Conservation (phyloP, 1,284 basidiomycete genomes). For the Cutaneotrichosporon sp. region DNA sequence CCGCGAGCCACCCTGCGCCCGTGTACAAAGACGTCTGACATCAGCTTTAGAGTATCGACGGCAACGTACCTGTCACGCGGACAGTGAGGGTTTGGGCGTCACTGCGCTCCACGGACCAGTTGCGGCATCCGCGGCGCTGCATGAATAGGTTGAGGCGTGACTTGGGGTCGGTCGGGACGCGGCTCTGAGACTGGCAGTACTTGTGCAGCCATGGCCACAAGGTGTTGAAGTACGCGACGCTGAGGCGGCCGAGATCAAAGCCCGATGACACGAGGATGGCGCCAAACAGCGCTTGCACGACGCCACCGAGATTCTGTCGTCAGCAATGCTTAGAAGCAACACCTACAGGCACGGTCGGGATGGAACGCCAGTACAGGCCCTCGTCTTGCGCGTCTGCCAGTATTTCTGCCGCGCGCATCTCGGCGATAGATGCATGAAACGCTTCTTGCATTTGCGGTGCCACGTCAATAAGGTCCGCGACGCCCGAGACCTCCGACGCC, state of each 20-base stretch:
- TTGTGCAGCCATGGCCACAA: slow-evolving; percentile 1
- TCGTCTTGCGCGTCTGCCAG: neutral
- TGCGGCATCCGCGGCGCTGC: neutral
- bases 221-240: slow-evolving; percentile 54
- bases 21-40: neutral
- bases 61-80: neutral
- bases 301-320: slow-evolving; percentile 28
- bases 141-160: neutral
- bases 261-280: slow-evolving; percentile 74
- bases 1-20: neutral
- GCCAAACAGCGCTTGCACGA: slow-evolving; percentile 73
- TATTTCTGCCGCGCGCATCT: slow-evolving; percentile 2
- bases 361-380: slow-evolving; percentile 23
- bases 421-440: neutral
- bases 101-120: neutral
- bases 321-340: neutral
- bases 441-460: neutral
- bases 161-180: neutral
- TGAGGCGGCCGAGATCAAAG: slow-evolving; percentile 63
- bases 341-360: slow-evolving; percentile 12
- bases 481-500: neutral
- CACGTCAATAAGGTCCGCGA: neutral
- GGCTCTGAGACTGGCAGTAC: neutral
- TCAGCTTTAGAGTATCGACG: neutral
- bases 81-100: neutral